Evolutionary conservation across 2,329 filamentous ascomycete species (phyloP).

Genomic region (Penicillium hesseltinei): DNA sequence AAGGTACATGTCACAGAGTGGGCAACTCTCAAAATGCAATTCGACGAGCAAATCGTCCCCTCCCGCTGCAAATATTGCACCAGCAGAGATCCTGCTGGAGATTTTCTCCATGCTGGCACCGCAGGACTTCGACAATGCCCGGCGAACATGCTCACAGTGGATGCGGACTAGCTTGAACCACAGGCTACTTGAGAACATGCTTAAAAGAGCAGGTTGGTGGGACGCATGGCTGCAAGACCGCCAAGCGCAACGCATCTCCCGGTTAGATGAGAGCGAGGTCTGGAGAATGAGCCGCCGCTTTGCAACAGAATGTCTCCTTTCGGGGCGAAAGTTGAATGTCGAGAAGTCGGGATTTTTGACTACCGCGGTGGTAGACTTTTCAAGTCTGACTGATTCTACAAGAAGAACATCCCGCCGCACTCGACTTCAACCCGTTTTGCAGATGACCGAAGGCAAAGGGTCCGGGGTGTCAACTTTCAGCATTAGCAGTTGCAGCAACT

Average conservation of each 20-base stretch:
- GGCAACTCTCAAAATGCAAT: not conserved
- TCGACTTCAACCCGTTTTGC: constrained; percentile 17
- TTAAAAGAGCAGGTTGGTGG: constrained; percentile 58
- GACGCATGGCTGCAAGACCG: constrained; percentile 38
- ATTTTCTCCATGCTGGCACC: constrained; percentile 49
- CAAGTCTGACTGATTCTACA: constrained; percentile 19
- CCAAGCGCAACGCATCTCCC: constrained; percentile 27
- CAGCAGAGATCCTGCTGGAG: constrained; percentile 51
- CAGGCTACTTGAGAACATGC: constrained; percentile 52
- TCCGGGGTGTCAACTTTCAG: constrained; percentile 45
- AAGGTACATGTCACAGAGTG: not conserved
- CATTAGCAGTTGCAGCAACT: constrained; percentile 58
- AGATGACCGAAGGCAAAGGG: constrained; percentile 7
- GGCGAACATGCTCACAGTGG: constrained; percentile 60
- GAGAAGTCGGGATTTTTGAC: constrained; percentile 39
- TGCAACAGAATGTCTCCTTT: constrained; percentile 51
- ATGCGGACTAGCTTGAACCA: constrained; percentile 57
- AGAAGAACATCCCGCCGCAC: constrained; percentile 11
- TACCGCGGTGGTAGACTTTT: constrained; percentile 34
- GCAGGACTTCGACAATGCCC: constrained; percentile 58
- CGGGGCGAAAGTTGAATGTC: constrained; percentile 32
- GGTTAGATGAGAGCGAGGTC: constrained; percentile 38
- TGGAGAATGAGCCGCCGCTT: constrained; percentile 48
- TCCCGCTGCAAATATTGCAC: constrained; percentile 38
- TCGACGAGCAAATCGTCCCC: constrained; percentile 6